Base-by-base conservation (phyloP, 1,284 basidiomycete genomes). In the Hymenochaete sp. region DNA sequence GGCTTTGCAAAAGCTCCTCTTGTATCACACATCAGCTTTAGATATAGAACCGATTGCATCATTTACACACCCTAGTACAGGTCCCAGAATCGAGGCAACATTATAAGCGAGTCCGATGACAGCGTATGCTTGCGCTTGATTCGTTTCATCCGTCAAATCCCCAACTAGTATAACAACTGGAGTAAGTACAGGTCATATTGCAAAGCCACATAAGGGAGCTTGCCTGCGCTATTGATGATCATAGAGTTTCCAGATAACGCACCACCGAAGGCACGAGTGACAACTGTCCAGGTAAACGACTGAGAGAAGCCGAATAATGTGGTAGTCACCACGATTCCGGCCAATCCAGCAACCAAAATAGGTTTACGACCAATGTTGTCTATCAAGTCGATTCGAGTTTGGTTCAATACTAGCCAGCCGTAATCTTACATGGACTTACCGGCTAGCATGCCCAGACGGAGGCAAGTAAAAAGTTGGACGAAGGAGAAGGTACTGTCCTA, bases 301-400 rank as follows among this genome's bases (percentile, higher is more conserved):
- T 50, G 52, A 13, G 60, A 54, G 27, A 62, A 45, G 4, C 60
- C 61, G 48, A 62, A 58, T 5, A 49, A 47, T 13, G 53, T 27
- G 22, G 56, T 56, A 21, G 54, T 52, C 24, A 60, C 32, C 18
- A 55, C 48, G 14, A 56, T 41, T 9, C 61, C 60, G 13, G 49
- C 39, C 3, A 60, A 47, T 13, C 60, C 60, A 24, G 53, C 47
- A 8, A 62, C 38, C n/a, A 62, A 32, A 25, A 62, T 54, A 7
- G 60, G 59, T 26, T 58, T 57, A 2, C 60, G 53, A 24, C 60
- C 60, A 27, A 58, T 52, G 6, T 48, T 47, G 44, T 62, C 61
- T 44, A n/a, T n/a, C n/a, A n/a, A n/a, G n/a, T n/a, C n/a, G n/a
- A n/a, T n/a, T n/a, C n/a, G n/a, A n/a, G n/a, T n/a, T n/a, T n/a